A percentile compares a stretch with the other conserved stretches of the same genome.
phyloP scores from a whole-genome alignment of 148 eudicot species.

The Amaranthus cruentus region DNA sequence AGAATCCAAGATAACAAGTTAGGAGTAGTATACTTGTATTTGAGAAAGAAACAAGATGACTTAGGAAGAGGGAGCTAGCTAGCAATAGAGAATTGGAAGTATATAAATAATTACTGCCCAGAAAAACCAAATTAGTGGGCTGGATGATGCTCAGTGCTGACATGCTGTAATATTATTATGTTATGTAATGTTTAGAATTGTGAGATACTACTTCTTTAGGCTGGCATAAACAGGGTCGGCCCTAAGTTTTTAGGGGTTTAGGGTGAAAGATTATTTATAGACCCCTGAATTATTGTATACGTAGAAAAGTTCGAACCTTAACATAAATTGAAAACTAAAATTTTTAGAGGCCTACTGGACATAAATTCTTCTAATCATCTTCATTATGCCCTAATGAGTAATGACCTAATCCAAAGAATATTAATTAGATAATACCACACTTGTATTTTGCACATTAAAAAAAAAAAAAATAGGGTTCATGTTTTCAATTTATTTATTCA shows the following conservation, averaged over 20 bases:
- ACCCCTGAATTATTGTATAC: too few relatives aligned
- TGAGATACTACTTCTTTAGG: constrained; percentile 18
- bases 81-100: too few relatives aligned
- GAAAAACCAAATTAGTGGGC: constrained; percentile 22
- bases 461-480: constrained; percentile 9
- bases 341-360: too few relatives aligned
- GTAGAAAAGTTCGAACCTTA: too few relatives aligned
- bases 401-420: background rate
- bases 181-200: background rate
- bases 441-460: background rate
- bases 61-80: too few relatives aligned
- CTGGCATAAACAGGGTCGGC: constrained; percentile 8
- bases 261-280: too few relatives aligned
- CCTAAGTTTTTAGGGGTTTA: too few relatives aligned
- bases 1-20: too few relatives aligned
- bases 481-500: constrained; percentile 9
- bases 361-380: background rate
- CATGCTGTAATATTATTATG: constrained; percentile 11
- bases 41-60: too few relatives aligned
- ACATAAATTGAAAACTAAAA: too few relatives aligned
- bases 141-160: constrained; percentile 13
- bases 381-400: constrained; percentile 2
- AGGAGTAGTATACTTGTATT: too few relatives aligned
- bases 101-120: too few relatives aligned
- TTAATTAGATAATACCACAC: background rate